These are phyloP conservation scores for Phialemoniopsis sp. DNA, from an alignment of 2,329 filamentous ascomycete species.

Conservation along the genomic window DNA sequence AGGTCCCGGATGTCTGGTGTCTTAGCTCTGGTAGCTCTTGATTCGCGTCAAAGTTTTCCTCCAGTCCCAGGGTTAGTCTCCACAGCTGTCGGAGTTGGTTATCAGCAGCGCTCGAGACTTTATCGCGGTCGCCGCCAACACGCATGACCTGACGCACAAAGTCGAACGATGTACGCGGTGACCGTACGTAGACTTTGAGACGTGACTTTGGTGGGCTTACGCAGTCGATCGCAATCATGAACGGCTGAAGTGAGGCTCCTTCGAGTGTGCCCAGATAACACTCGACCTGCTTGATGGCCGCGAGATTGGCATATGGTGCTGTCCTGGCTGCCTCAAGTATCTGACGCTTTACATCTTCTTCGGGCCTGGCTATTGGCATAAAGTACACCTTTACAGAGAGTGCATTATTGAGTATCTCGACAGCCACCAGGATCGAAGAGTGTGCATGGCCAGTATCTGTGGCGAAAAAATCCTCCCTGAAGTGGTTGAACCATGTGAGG, in stretches of 20 bases:
- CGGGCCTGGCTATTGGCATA: constrained; percentile 14
- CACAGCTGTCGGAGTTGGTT: too few species aligned
- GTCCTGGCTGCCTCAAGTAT: background rate
- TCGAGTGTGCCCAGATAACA: background rate
- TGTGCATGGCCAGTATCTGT: background rate
- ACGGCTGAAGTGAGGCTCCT: constrained; percentile 5
- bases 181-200: constrained; percentile 30
- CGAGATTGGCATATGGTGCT: background rate
- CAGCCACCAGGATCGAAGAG: constrained; percentile 18
- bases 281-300: background rate
- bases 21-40: too few species aligned
- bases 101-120: too few species aligned
- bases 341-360: background rate
- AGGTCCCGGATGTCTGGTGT: too few species aligned
- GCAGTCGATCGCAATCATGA: constrained; percentile 27
- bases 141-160: too few species aligned
- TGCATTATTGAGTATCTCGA: constrained; percentile 14
- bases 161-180: constrained; percentile 19
- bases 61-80: too few species aligned
- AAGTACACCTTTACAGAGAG: constrained; percentile 18
- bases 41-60: too few species aligned
- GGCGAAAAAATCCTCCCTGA: constrained; percentile 1
- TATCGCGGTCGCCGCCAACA: too few species aligned
- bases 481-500: constrained; percentile 12
- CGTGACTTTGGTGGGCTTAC: constrained; percentile 19